Conservation (phyloP, 1,284 basidiomycete species). For the Cryptococcus neoformans region DNA sequence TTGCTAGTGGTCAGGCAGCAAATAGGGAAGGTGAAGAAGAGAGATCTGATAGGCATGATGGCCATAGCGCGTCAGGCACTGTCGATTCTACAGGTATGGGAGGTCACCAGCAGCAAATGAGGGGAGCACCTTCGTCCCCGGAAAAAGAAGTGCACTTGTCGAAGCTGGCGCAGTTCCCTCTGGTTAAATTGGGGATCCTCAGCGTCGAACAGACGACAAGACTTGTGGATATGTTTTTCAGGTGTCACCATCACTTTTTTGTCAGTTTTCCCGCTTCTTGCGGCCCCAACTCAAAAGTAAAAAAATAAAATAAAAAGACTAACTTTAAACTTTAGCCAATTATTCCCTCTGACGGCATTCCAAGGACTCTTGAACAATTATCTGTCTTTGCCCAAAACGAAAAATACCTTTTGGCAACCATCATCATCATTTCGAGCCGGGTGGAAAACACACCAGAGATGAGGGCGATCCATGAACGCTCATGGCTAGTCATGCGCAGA, state of each 20-base stretch:
- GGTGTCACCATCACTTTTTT: constrained; percentile 50
- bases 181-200: constrained; percentile 48
- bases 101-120: constrained; percentile 4
- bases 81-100: background rate
- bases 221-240: constrained; percentile 47
- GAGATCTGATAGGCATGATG: constrained; percentile 1
- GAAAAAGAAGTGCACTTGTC: constrained; percentile 6
- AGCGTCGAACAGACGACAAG: constrained; percentile 34
- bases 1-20: constrained; percentile 34
- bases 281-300: too few relatives aligned
- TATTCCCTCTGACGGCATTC: constrained; percentile 46
- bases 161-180: constrained; percentile 38
- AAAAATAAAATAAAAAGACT: background rate
- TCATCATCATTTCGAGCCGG: constrained; percentile 50
- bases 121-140: background rate
- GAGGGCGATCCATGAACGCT: constrained; percentile 38
- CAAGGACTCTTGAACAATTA: constrained; percentile 42
- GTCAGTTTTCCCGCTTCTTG: constrained; percentile 24
- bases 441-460: constrained; percentile 34
- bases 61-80: background rate
- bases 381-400: constrained; percentile 47
- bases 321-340: constrained; percentile 39
- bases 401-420: constrained; percentile 47
- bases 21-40: constrained; percentile 9
- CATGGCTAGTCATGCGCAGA: constrained; percentile 44